Base-by-base conservation (phyloP, 1,284 basidiomycete genomes). In the Melampsora occidentalis region DNA sequence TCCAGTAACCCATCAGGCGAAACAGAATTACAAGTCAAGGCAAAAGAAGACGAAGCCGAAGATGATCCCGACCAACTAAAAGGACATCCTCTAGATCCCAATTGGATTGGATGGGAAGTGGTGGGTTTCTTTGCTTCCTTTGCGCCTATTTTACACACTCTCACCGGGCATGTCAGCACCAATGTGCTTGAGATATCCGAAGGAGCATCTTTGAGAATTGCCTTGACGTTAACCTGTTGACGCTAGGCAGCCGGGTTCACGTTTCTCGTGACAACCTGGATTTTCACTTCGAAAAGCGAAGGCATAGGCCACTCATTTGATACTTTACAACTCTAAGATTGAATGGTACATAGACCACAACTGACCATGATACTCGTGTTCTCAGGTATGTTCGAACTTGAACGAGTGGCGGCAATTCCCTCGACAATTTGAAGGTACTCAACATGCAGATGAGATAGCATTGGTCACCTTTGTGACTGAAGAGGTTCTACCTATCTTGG, bases 51-150 rank as follows among this genome's bases (percentile, higher is more conserved):
- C 10, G 35, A 39, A 39, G 53, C 22, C 22, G 53, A 59, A 22
- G 22, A 59, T 5, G 22, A 59, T 28, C 20, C 35, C 35, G 64
- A 42, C 46, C 72, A 67, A 39, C n/a, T 67, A 22, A 76, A 69
- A 59, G 72, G 65, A 5, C 72, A 69, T 67, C 71, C 71, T 12
- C 65, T 76, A 5, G 72, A 76, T 61, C 65, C 72, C 28, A 57
- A 69, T 33, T 76, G 72, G 72, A 76, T 76, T n/a, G 72, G 66
- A 69, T 76, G 72, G 72, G 72, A 76, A 76, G 72, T 69, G 12
- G 72, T 76, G 25, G 61, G 72, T 42, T 33, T 59, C n/a, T 61
- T 46, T 39, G 18, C 31, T 28, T 28, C 53, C 3, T 22, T 6
- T n/a, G 6, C 7, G 2, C 28, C 28, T 59, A 20, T 59, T 59